These are phyloP conservation scores for Beauveria brongniartii DNA, from an alignment of 2,329 filamentous ascomycete species.

Conservation along the genomic window DNA sequence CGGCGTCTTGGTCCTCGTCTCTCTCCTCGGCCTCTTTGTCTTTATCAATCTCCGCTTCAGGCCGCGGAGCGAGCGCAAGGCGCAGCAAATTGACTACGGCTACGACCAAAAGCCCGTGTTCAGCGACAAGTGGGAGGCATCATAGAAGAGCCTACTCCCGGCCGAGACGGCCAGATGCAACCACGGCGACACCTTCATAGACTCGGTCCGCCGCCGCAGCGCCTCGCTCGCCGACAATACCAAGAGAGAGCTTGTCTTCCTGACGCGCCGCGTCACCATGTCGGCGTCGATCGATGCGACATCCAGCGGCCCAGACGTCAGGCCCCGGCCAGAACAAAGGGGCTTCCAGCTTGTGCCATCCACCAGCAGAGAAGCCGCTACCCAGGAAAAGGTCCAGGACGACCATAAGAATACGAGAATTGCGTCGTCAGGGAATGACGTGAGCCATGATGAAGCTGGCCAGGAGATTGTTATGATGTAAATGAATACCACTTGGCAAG, in stretches of 20 bases:
- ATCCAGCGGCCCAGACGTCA: background rate
- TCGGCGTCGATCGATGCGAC: constrained; percentile 9
- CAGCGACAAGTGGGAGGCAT: constrained; percentile 17
- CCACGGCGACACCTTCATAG: constrained; percentile 18
- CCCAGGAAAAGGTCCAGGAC: background rate
- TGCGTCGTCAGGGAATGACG: background rate
- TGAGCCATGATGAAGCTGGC: constrained; percentile 6
- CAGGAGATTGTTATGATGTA: constrained; percentile 1
- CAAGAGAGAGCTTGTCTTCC: constrained; percentile 16
- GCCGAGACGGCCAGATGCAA: background rate
- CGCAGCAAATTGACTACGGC: constrained; percentile 13
- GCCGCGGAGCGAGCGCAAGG: constrained; percentile 8
- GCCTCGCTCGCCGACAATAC: constrained; percentile 19
- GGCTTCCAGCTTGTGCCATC: background rate
- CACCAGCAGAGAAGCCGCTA: background rate
- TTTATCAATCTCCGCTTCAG: constrained; percentile 20
- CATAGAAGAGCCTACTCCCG: constrained; percentile 7
- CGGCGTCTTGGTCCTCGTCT: constrained; percentile 25
- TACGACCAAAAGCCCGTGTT: constrained; percentile 15
- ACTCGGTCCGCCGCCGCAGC: constrained; percentile 20
- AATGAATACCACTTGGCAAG: constrained; percentile 1
- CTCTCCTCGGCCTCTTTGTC: constrained; percentile 24
- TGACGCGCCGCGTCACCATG: constrained; percentile 16
- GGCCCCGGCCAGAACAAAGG: background rate
- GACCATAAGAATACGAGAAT: background rate